Evolutionary conservation across 768 basidiomycete genomes (phyloP).

Genomic region (Fomitopsis serialis): DNA sequence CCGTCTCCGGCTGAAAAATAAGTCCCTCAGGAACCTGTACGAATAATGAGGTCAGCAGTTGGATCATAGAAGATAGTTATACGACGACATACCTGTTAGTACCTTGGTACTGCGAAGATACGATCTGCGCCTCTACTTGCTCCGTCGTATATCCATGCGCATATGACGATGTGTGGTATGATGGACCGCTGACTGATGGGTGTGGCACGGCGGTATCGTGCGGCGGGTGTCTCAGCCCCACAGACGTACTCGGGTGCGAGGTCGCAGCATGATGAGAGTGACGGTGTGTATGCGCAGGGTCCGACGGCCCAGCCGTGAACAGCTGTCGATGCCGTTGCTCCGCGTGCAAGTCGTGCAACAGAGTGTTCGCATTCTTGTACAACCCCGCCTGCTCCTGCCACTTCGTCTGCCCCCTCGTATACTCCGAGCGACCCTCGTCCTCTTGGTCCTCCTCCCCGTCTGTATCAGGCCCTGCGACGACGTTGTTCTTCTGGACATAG

Average conservation of each 20-base stretch:
- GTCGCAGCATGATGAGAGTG: not conserved
- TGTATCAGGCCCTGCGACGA: slow-evolving; percentile 1
- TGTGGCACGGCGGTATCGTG: not conserved
- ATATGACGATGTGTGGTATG: not conserved
- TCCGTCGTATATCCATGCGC: slow-evolving; percentile 16
- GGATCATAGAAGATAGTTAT: not conserved
- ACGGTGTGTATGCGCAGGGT: not conserved
- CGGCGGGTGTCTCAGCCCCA: not conserved
- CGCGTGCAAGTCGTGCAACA: slow-evolving; percentile 68
- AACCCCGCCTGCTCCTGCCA: slow-evolving; percentile 22
- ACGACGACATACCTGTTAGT: slow-evolving; percentile 48
- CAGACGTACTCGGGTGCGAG: not conserved
- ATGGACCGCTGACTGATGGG: not conserved
- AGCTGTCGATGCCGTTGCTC: slow-evolving; percentile 60
- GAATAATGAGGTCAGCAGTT: slow-evolving; percentile 5
- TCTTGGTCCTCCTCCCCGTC: slow-evolving; percentile 20
- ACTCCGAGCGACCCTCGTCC: slow-evolving; percentile 1
- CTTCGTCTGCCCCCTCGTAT: slow-evolving; percentile 1
- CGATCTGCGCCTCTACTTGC: slow-evolving; percentile 37
- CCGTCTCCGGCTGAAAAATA: slow-evolving; percentile 58
- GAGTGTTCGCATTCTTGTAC: slow-evolving; percentile 59
- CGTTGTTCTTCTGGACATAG: not conserved
- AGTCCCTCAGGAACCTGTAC: slow-evolving; percentile 52
- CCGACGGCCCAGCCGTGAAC: slow-evolving; percentile 20
- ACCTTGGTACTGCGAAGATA: slow-evolving; percentile 57